phyloP scores from a whole-genome alignment of 192 early-diverging fungal genomes.

The Chytriomyces hyalinus region DNA sequence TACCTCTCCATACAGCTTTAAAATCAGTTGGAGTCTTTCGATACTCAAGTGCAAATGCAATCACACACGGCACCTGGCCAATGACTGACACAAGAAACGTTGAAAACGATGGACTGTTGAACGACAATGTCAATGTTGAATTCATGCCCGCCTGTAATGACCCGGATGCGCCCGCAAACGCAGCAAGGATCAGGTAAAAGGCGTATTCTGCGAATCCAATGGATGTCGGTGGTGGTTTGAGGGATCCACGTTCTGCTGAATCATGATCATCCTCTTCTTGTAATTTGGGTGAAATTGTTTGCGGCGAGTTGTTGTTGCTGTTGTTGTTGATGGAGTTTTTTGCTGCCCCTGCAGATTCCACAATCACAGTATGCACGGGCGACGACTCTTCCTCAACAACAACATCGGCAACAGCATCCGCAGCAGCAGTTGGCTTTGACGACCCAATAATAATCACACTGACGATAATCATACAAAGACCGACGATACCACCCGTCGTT shows the following conservation, averaged over 20 bases:
- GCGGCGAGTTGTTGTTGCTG: too few species aligned
- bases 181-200: not conserved
- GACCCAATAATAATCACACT: constrained; percentile 1
- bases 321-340: too few species aligned
- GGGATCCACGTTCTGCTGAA: too few species aligned
- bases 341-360: not conserved
- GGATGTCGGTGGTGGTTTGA: not conserved
- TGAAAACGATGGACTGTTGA: not conserved
- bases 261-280: too few species aligned
- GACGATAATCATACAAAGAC: not conserved
- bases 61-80: not conserved
- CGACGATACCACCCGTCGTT: not conserved
- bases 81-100: not conserved
- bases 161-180: not conserved
- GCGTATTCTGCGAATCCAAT: not conserved
- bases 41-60: not conserved
- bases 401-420: not conserved
- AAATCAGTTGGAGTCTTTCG: constrained; percentile 2
- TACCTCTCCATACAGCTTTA: not conserved
- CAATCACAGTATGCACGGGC: not conserved
- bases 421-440: not conserved
- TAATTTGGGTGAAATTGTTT: too few species aligned
- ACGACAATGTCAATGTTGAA: not conserved
- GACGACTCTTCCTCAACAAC: not conserved
- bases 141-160: not conserved